A percentile compares a stretch with the other conserved stretches of the same genome.
phyloP scores from a whole-genome alignment of 345 rosid species.

The Acer yangbiense region DNA sequence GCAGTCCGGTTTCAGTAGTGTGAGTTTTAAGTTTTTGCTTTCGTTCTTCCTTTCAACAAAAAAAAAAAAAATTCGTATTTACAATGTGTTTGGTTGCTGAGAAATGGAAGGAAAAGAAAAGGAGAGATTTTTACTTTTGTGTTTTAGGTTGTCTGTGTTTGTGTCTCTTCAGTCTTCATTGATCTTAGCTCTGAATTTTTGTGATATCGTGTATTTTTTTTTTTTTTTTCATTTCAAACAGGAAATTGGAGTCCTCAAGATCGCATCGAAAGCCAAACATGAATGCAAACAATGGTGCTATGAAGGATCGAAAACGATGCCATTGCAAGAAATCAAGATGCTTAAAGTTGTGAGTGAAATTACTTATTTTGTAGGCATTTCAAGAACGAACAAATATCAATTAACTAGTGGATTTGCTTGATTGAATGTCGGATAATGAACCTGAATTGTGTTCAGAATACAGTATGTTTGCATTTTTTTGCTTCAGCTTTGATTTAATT shows the following conservation, averaged over 20 bases:
- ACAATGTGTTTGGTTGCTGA: slow-evolving; percentile 13
- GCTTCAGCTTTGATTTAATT: slow-evolving; percentile 1
- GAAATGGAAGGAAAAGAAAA: slow-evolving; percentile 8
- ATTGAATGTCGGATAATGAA: slow-evolving; percentile 4
- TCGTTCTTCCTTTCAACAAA: not conserved
- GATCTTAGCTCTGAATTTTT: not conserved
- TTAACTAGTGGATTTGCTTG: not conserved
- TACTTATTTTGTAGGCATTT: not conserved
- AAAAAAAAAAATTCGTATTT: not conserved
- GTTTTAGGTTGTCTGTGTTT: not conserved
- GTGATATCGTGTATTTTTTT: not conserved
- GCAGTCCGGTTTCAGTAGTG: slow-evolving; percentile 17
- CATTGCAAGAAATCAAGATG: slow-evolving; percentile 57
- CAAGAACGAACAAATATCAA: too few relatives aligned
- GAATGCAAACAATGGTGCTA: slow-evolving; percentile 23
- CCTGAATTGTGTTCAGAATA: not conserved
- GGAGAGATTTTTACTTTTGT: not conserved
- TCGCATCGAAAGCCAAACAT: slow-evolving; percentile 16
- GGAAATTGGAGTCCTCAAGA: slow-evolving; percentile 33
- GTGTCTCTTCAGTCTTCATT: not conserved
- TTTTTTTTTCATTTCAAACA: slow-evolving; percentile 18
- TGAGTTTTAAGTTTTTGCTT: slow-evolving; percentile 8
- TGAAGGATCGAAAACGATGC: slow-evolving; percentile 42
- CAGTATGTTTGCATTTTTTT: not conserved
- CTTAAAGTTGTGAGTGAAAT: slow-evolving; percentile 49